Evolutionary conservation across 83 land plant species (phyloP).

Genomic region (Picea abies): DNA sequence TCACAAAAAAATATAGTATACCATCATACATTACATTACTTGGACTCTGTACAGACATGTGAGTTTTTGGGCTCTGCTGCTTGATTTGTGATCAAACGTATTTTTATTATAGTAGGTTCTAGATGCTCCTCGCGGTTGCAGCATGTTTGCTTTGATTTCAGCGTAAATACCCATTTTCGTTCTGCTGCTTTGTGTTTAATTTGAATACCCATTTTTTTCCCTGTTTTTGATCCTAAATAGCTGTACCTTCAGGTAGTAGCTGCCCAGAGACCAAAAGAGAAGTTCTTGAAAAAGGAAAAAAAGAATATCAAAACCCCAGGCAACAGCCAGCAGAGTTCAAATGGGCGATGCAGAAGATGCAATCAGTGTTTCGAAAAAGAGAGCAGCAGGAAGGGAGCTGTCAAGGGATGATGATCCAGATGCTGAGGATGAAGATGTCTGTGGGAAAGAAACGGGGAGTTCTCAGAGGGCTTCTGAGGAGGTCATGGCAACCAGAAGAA

Average conservation of each 20-base stretch:
- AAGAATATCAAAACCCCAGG: not conserved
- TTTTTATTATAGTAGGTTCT: no score
- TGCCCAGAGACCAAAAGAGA: not conserved
- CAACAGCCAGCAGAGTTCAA: not conserved
- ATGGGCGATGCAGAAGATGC: slow-evolving; percentile 62
- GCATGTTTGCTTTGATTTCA: not conserved
- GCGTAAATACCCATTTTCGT: not conserved
- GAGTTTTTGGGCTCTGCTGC: no score
- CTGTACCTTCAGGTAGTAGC: slow-evolving; percentile 2
- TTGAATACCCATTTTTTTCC: not conserved
- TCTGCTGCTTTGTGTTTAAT: not conserved
- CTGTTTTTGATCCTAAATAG: not conserved
- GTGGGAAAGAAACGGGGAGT: slow-evolving; percentile 60
- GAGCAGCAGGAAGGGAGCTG: slow-evolving; percentile 74
- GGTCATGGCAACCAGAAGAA: slow-evolving; percentile 76
- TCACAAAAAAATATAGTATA: no score
- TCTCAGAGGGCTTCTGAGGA: slow-evolving; percentile 80
- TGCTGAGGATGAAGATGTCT: slow-evolving; percentile 63
- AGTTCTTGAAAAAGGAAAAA: not conserved
- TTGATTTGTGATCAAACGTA: no score
- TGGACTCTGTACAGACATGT: no score
- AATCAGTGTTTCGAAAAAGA: slow-evolving; percentile 69
- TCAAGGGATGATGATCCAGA: slow-evolving; percentile 54
- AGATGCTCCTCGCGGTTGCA: no score
- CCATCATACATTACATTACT: no score